Conservation (phyloP, 371 early-diverging fungal species). For the Zychaea mexicana region DNA sequence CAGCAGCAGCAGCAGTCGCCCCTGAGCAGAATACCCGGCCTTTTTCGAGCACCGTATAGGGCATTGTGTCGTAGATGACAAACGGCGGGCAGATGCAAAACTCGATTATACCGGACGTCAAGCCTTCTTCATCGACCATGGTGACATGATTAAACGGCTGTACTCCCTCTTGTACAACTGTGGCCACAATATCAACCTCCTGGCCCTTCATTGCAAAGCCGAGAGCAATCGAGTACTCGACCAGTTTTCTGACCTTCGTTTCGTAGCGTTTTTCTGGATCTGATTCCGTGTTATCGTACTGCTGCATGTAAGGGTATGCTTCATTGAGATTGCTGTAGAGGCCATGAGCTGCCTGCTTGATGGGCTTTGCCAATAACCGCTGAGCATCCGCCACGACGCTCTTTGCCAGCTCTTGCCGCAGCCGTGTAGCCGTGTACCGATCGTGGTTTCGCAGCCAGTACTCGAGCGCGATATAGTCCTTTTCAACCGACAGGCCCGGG, state of each 20-base stretch:
- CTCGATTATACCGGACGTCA: constrained; percentile 32
- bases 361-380: not conserved
- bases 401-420: constrained; percentile 29
- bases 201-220: constrained; percentile 53
- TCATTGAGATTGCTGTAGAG: constrained; percentile 20
- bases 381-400: constrained; percentile 13
- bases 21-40: constrained; percentile 43
- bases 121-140: constrained; percentile 47
- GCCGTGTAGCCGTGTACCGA: constrained; percentile 16
- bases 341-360: not conserved
- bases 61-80: constrained; percentile 26
- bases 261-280: constrained; percentile 27
- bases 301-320: constrained; percentile 29
- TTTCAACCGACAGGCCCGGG: constrained; percentile 26
- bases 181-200: constrained; percentile 40
- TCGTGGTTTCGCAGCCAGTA: constrained; percentile 21
- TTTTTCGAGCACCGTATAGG: constrained; percentile 34
- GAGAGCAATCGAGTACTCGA: constrained; percentile 33
- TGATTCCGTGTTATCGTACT: constrained; percentile 20
- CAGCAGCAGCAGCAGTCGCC: too few relatives aligned
- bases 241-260: constrained; percentile 30
- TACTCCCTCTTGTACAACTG: constrained; percentile 34
- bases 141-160: constrained; percentile 35
- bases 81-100: constrained; percentile 54
- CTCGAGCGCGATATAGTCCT: constrained; percentile 16